phyloP scores from a whole-genome alignment of 805 yeast species.

The Cyberlindnera mrakii region DNA sequence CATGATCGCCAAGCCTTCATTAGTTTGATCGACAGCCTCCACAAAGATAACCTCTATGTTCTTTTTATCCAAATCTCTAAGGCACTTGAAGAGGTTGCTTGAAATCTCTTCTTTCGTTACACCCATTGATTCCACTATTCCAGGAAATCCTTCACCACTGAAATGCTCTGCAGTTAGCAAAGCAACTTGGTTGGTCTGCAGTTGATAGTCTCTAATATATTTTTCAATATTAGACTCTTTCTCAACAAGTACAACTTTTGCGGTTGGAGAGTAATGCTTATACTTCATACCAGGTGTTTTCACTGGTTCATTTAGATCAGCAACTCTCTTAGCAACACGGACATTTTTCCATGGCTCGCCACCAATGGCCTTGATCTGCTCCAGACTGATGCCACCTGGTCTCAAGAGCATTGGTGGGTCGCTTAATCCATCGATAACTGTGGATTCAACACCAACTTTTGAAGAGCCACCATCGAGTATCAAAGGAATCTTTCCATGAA shows the following conservation, averaged over 20 bases:
- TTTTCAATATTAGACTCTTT: constrained; percentile 24
- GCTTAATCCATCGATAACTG: constrained; percentile 87
- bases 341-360: constrained; percentile 65
- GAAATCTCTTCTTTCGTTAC: constrained; percentile 52
- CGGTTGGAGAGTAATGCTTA: constrained; percentile 88
- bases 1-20: constrained; percentile 93
- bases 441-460: constrained; percentile 85
- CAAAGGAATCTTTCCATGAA: constrained; percentile 72
- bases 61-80: constrained; percentile 70
- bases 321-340: constrained; percentile 57
- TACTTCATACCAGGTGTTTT: constrained; percentile 98
- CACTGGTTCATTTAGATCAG: constrained; percentile 61
- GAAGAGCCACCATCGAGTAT: constrained; percentile 91
- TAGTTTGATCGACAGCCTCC: constrained; percentile 69
- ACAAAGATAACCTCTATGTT: constrained; percentile 67
- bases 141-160: constrained; percentile 16
- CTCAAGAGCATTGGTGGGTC: constrained; percentile 82
- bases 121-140: constrained; percentile 34
- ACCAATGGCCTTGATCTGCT: constrained; percentile 59
- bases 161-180: constrained; percentile 36
- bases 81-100: constrained; percentile 60
- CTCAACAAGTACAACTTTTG: constrained; percentile 67
- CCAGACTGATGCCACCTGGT: constrained; percentile 91
- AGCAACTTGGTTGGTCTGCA: constrained; percentile 38
- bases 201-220: constrained; percentile 26